Base-by-base conservation (phyloP, 371 early-diverging fungal species). In the Syncephalis plumigaleata region DNA sequence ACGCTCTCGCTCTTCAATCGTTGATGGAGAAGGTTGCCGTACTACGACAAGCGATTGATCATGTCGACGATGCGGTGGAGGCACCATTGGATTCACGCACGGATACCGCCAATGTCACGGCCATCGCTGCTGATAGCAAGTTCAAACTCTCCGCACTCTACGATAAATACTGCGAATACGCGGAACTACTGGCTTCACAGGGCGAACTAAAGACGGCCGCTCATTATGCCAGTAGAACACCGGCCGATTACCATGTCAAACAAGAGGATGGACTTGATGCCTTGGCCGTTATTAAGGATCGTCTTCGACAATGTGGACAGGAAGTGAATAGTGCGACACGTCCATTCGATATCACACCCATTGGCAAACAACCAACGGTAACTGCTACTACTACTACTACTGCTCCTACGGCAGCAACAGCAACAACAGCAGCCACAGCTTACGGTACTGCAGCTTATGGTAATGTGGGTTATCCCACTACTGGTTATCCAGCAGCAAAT, bases 1-100 rank as follows among this genome's bases (percentile, higher is more conserved):
- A 67, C 21, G 67, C 66, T 3, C 50, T 62, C 16, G 58, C 73
- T 5, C 63, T 93, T 36, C 92, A 92, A 45, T 58, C 69, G 36
- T 61, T 93, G 39, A 74, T 94, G 38, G 93, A 93, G 59, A 89
- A 90, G 66, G 78, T 91, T 16, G 75, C 88, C 8, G 79, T 94
- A 15, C 88, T 90, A 74, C 72, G 87, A 31, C 81, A 80, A 51
- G 94, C 91, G 0, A 84, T 91, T 48, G 74, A 77, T 26, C 93
- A 77, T 61, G 73, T 77, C 16, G 87, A 87, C 24, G 62, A 59
- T 40, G 65, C 66, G 39, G 59, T 65, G 26, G 57, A 66, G 9
- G 61, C 63, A 36, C 62, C 65, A 22, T 56, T 56, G 39, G 63
- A 63, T 18, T 36, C 52, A 1, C 52, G 54, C 3, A 57, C 54